Percentiles rank a stretch among this genome's conserved stretches.
Evolutionary conservation across 306 rosid species (phyloP).

Genomic region (Sechiopsis laciniata): DNA sequence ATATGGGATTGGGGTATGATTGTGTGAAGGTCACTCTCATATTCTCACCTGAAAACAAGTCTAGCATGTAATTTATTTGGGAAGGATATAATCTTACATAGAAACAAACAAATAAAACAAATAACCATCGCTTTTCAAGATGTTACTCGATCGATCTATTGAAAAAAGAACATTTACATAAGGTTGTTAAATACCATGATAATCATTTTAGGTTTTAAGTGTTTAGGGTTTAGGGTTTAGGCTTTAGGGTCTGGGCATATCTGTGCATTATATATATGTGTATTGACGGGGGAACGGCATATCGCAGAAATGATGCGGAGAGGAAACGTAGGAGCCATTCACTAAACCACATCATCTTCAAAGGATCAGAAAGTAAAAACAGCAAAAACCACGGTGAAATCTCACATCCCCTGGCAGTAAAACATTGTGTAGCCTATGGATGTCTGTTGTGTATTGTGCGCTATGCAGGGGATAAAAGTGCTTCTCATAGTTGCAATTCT

Average conservation of each 20-base stretch:
- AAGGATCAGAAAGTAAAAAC: conserved; percentile 40
- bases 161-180: neutral
- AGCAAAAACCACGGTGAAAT: conserved; percentile 27
- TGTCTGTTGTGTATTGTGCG: neutral
- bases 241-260: conserved; percentile 16
- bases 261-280: conserved; percentile 20
- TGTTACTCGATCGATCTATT: too few species aligned
- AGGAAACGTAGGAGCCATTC: conserved; percentile 53
- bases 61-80: neutral
- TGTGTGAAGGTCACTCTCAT: neutral
- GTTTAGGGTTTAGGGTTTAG: too few species aligned
- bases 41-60: neutral
- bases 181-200: neutral
- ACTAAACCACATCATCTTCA: conserved; percentile 40
- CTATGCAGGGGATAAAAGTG: conserved; percentile 10
- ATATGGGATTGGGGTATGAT: neutral
- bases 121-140: neutral
- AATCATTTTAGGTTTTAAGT: neutral
- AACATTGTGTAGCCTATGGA: neutral
- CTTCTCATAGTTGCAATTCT: conserved; percentile 3
- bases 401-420: conserved; percentile 10
- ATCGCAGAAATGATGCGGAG: conserved; percentile 75
- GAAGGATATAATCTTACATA: neutral
- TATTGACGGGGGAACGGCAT: conserved; percentile 19
- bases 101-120: neutral